Evolutionary conservation across 2,329 filamentous ascomycete genomes (phyloP).

Genomic region (Paraphoma sp.): DNA sequence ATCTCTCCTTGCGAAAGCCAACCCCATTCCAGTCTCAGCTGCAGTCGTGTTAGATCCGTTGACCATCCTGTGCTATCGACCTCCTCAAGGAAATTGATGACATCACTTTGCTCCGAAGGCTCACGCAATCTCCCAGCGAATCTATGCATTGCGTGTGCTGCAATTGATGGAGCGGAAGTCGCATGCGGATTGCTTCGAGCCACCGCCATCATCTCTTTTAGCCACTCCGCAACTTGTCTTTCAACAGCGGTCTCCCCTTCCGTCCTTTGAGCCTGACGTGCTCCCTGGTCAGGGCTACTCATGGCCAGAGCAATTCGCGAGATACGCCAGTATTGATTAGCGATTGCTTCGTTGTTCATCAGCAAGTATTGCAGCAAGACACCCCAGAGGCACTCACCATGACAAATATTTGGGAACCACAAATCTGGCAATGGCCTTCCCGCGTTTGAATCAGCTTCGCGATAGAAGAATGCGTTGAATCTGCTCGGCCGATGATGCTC

Average conservation of each 20-base stretch:
- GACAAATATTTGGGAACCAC: conserved; percentile 19
- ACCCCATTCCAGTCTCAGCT: conserved; percentile 18
- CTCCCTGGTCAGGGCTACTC: conserved; percentile 1
- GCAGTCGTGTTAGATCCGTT: conserved; percentile 13
- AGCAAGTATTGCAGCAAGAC: neutral
- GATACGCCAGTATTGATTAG: conserved; percentile 23
- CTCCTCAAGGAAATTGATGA: conserved; percentile 27
- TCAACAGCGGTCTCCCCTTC: neutral
- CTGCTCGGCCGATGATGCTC: conserved; percentile 16
- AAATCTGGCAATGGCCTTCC: conserved; percentile 16
- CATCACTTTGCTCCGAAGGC: conserved; percentile 12
- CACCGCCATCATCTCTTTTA: conserved; percentile 24
- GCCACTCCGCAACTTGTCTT: conserved; percentile 7
- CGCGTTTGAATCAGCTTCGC: conserved; percentile 2
- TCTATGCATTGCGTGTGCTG: conserved; percentile 19
- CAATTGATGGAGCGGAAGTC: conserved; percentile 12
- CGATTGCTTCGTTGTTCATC: conserved; percentile 14
- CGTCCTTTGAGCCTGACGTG: neutral
- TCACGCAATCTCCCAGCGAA: conserved; percentile 15
- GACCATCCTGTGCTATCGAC: conserved; percentile 20
- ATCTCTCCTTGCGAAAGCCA: conserved; percentile 4
- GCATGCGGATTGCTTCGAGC: conserved; percentile 21
- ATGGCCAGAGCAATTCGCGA: conserved; percentile 18
- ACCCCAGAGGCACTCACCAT: conserved; percentile 15
- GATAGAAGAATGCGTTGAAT: conserved; percentile 23